Evolutionary conservation across 2,329 filamentous ascomycete species (phyloP), one percentile per base, ranked within the genome.

Genomic region (Claviceps humidiphila): DNA sequence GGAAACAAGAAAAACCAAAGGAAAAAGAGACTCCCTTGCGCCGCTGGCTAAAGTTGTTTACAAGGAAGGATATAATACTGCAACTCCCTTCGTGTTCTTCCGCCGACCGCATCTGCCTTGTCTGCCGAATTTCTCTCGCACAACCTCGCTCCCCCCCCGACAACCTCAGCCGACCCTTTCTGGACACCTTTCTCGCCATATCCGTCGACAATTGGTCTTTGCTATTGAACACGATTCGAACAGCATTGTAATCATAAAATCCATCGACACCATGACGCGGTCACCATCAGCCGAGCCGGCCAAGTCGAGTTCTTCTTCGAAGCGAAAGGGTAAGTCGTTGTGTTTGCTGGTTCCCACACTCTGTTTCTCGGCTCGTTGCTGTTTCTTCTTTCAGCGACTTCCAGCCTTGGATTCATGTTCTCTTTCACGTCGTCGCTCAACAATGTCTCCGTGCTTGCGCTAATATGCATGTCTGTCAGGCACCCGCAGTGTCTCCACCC

Each of bases 401-500:
- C 22, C 8, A 20, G 22, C 40, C 20, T 30, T 8, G 26, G 17
- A 9, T 42, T 22, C 7, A 22, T 22, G 6, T 41, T 41, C n/a
- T 41, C 14, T 17, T 41, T n/a, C 16, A 8, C n/a, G 20, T 24
- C 17, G 5, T 26, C 17, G 42, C 22, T 30, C 26, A 30, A 9
- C 42, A 37, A 39, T 39, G 13, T n/a, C 38, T 5, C 4, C 14
- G 13, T 39, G 38, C 16, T n/a, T 44, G 24, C 24, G 48, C 48
- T 50, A 42, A 50, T 34, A 22, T 48, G 11, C 6, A 4, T 8
- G 11, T n/a, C n/a, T 13, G 20, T 13, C 37, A 76, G 78, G 77
- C 47, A 78, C 85, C 54, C 81, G 89, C 58, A 89, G 87, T 57
- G 89, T 95, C 52, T 88, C 89, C 57, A 91, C 87, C 62, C 76